Percentiles rank a stretch among this genome's conserved stretches.
Conservation (phyloP, 805 yeast genomes). For the Candida suzukii region DNA sequence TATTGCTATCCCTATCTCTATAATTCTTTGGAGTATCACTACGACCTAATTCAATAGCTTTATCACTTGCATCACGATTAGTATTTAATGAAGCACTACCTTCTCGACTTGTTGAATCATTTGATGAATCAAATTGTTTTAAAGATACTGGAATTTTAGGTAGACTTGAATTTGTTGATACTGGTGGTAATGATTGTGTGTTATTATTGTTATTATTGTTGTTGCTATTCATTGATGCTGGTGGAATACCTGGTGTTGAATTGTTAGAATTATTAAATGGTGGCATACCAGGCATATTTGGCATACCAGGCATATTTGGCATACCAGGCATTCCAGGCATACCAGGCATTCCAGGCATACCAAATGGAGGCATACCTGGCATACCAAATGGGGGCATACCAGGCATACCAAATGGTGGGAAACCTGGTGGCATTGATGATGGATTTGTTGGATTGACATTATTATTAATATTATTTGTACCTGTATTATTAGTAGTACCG, state of each 20-base stretch:
- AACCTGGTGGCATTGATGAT: neutral
- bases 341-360: slow-evolving; percentile 21
- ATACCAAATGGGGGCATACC: slow-evolving; percentile 17
- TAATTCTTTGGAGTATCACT: slow-evolving; percentile 9
- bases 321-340: slow-evolving; percentile 20
- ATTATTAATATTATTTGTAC: no score
- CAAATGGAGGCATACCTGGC: slow-evolving; percentile 17
- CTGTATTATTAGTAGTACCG: no score
- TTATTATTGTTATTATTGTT: neutral
- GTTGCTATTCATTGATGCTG: slow-evolving; percentile 2
- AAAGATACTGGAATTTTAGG: slow-evolving; percentile 14
- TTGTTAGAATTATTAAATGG: slow-evolving; percentile 6
- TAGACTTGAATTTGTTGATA: slow-evolving; percentile 3
- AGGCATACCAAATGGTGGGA: slow-evolving; percentile 17
- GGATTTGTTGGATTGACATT: slow-evolving; percentile 15
- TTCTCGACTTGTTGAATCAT: slow-evolving; percentile 1
- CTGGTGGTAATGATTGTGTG: slow-evolving; percentile 1
- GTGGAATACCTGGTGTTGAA: slow-evolving; percentile 1
- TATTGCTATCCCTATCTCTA: slow-evolving; percentile 10
- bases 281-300: slow-evolving; percentile 28
- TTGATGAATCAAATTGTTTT: slow-evolving; percentile 17
- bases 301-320: slow-evolving; percentile 16
- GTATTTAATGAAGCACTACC: slow-evolving; percentile 4
- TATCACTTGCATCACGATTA: slow-evolving; percentile 9
- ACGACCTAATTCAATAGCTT: neutral